Base-by-base conservation (phyloP, 257 asterid genomes). In the Nicotiana tomentosiformis region DNA sequence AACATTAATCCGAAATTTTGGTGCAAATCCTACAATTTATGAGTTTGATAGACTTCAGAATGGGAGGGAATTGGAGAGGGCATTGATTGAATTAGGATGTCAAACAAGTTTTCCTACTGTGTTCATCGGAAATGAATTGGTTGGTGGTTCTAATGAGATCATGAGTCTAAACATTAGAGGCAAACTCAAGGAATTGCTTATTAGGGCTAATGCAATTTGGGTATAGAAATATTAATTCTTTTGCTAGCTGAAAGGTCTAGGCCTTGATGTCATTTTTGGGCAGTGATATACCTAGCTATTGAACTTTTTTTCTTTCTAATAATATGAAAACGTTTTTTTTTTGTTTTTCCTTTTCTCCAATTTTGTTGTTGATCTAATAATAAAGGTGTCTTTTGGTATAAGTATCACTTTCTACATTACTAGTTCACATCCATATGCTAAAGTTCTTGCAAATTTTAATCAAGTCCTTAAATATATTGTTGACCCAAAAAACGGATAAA, bases 141-240 rank as follows among this genome's bases (percentile, higher is more conserved):
- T 70, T 70, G 78, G 78, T 20, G 78, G 78, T 43, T 70, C 78
- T 43, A 70, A 70, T 70, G 78, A 70, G 7, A 70, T 70, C 5
- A 70, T 70, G 78, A 70, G 78, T 70, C 78, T 70, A 37, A 70
- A 70, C 0, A 70, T 70, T 70, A 70, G 78, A 70, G 78, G 60
- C 60, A 70, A 70, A 4, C 78, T 70, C 20, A 70, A 70, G 78
- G 60, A 70, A 70, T 43, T 70, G n/a, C 78, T 70, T 37, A 70
- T 70, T n/a, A 70, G 32, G 37, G 78, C 78, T 70, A 70, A 70
- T 70, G 78, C 78, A 70, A 43, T 70, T 70, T 70, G 78, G 78
- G 78, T 70, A 43, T 70, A 20, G n/a, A 46, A 46, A 46, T 49
- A 35, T 1, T 51, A 12, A 12, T 12, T 11, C 17, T 53, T 53